phyloP scores from a whole-genome alignment of 139 green algal genomes.

The Chlamydomonas asymmetrica region DNA sequence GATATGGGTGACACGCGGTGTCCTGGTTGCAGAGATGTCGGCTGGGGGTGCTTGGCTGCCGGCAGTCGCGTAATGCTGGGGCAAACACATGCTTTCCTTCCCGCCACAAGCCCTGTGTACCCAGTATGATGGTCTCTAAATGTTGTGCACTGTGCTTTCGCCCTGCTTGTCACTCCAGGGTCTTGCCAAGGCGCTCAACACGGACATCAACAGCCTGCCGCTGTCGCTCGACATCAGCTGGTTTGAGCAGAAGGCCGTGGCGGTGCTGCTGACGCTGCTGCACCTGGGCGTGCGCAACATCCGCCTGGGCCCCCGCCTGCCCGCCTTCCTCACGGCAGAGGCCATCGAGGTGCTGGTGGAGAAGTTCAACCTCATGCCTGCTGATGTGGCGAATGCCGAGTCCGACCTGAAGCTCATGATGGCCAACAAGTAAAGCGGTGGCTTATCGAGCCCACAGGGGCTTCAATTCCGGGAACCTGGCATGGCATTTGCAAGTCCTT shows the following conservation, averaged over 20 bases:
- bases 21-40: too few species aligned
- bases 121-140: too few species aligned
- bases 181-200: slow-evolving; percentile 59
- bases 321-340: slow-evolving; percentile 71
- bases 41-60: too few species aligned
- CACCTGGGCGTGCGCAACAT: slow-evolving; percentile 71
- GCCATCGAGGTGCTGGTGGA: slow-evolving; percentile 58
- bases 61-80: too few species aligned
- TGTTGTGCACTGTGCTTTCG: too few species aligned
- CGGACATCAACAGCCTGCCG: slow-evolving; percentile 65
- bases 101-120: too few species aligned
- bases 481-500: too few species aligned
- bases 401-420: slow-evolving; percentile 62
- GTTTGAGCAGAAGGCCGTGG: slow-evolving; percentile 81
- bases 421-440: slow-evolving; percentile 39
- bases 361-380: slow-evolving; percentile 57
- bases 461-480: too few species aligned
- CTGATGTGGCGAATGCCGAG: slow-evolving; percentile 48
- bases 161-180: too few species aligned
- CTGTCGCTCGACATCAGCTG: slow-evolving; percentile 64
- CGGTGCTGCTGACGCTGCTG: slow-evolving; percentile 69
- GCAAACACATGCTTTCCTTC: too few species aligned
- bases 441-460: too few species aligned
- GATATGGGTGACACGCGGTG: too few species aligned
- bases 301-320: slow-evolving; percentile 60